phyloP scores from a whole-genome alignment of 108 stramenopile species.

The Fragilaria crotonensis region DNA sequence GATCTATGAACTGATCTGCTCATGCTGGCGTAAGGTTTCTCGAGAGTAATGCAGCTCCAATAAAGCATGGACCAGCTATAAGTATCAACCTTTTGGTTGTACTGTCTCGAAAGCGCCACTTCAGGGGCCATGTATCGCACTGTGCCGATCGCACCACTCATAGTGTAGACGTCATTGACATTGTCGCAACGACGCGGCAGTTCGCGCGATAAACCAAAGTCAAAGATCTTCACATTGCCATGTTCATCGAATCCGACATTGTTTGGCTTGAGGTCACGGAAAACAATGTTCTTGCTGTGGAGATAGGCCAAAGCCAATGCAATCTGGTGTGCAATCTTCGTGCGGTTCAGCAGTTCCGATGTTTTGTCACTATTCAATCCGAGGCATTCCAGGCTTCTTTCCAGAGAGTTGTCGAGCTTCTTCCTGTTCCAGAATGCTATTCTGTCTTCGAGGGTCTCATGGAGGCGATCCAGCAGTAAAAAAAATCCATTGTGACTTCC shows the following conservation, averaged over 20 bases:
- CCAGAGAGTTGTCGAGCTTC: background rate
- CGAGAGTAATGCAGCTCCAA: constrained; percentile 18
- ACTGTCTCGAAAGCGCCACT: constrained; percentile 66
- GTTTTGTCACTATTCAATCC: background rate
- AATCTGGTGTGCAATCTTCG: constrained; percentile 74
- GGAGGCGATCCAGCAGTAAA: constrained; percentile 1
- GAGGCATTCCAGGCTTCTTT: background rate
- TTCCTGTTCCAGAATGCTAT: background rate
- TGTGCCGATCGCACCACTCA: constrained; percentile 58
- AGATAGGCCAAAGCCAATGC: constrained; percentile 59
- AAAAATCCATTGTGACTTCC: background rate
- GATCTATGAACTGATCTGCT: background rate
- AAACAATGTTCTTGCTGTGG: constrained; percentile 61
- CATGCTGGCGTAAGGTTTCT: background rate
- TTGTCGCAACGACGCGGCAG: constrained; percentile 31
- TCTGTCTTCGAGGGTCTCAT: background rate
- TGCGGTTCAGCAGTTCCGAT: constrained; percentile 18
- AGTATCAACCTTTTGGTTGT: constrained; percentile 90
- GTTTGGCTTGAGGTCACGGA: constrained; percentile 39
- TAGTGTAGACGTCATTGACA: constrained; percentile 21
- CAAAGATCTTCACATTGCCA: constrained; percentile 54
- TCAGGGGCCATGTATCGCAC: constrained; percentile 95
- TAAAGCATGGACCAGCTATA: constrained; percentile 63
- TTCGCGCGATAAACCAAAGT: constrained; percentile 62
- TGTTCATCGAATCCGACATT: constrained; percentile 3